Evolutionary conservation across 345 rosid species (phyloP).

Genomic region (Salix arbutifolia): DNA sequence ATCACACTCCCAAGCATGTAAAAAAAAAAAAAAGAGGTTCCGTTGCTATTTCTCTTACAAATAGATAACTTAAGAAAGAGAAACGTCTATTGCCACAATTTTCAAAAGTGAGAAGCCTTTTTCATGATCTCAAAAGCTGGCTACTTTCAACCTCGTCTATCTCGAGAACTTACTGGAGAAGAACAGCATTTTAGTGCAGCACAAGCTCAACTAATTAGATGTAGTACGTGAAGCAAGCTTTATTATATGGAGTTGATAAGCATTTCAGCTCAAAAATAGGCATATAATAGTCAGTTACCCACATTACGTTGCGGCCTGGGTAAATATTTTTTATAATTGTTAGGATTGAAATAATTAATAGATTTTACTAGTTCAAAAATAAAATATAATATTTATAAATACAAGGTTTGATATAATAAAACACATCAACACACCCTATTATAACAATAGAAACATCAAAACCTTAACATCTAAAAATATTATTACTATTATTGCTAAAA

Average conservation of each 20-base stretch:
- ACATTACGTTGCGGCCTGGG: too few species aligned
- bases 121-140: neutral
- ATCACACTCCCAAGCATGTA: too few species aligned
- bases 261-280: neutral
- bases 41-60: neutral
- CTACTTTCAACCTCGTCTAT: neutral
- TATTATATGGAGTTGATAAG: neutral
- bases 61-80: neutral
- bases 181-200: neutral
- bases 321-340: too few species aligned
- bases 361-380: too few species aligned
- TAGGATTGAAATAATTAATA: too few species aligned
- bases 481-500: too few species aligned
- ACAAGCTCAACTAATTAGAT: neutral
- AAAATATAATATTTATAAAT: too few species aligned
- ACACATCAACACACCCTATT: too few species aligned
- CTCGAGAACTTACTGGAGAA: neutral
- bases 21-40: neutral
- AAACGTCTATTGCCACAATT: neutral
- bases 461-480: too few species aligned
- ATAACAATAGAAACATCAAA: too few species aligned
- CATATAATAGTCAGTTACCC: too few species aligned
- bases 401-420: too few species aligned
- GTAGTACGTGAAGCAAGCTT: neutral
- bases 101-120: neutral